Evolutionary conservation across 768 basidiomycete species (phyloP), one percentile per base, ranked within the genome.

Genomic region (Mycena alexandri): DNA sequence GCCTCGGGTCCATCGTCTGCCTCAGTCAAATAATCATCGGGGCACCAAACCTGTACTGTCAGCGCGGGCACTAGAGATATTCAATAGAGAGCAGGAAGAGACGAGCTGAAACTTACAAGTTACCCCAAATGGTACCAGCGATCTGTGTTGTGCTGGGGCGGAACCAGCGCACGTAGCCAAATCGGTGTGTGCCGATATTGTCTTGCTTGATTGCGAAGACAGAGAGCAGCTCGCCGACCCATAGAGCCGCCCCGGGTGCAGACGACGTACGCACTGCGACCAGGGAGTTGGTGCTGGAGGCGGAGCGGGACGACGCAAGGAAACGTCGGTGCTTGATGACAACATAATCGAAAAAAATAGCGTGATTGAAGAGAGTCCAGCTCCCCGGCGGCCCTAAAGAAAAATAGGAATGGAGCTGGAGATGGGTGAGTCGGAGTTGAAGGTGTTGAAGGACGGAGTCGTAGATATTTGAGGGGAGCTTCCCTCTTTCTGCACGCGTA

Each of bases 161-260:
- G 13, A 60, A 61, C 65, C 65, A 66, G 0, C 65, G 58, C 17
- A 66, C 19, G 24, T 47, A 55, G 1, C 65, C 52, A n/a, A 66
- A 66, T 9, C 36, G 42, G 5, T 54, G 58, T 2, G 41, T 25
- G 8, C 12, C 25, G 11, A n/a, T 46, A 12, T 21, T 16, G 8
- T 22, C 19, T 17, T 54, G 50, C 34, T 59, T n/a, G 16, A 65
- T 41, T 2, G 36, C 65, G 13, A 60, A 5, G 10, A 66, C 33
- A 12, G 44, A 13, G 3, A 11, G 19, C 17, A 55, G 22, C 19
- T 66, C 65, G 2, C 58, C 65, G 22, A 66, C 43, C 65, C 58
- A 66, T 1, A 47, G 2, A 0, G 2, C 14, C 8, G 48, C 14
- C 17, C n/a, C 12, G 11, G n/a, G 4, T 5, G 22, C 46, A 36